Evolutionary conservation across 208 protist species (phyloP).

Genomic region (Acanthamoeba sp.): DNA sequence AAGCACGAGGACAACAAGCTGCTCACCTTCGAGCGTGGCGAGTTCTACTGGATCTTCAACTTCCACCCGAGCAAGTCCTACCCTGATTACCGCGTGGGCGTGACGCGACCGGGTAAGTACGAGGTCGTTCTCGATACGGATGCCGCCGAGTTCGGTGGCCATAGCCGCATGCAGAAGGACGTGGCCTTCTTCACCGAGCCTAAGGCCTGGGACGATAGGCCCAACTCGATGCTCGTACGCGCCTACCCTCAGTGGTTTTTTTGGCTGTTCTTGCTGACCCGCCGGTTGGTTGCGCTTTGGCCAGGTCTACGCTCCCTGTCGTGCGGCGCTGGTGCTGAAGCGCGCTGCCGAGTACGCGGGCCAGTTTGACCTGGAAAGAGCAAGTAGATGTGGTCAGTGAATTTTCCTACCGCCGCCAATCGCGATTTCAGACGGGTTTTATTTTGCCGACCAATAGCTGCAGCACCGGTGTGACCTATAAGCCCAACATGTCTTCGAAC

Average conservation of each 20-base stretch:
- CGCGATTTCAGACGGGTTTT: no score
- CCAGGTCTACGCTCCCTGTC: conserved; percentile 48
- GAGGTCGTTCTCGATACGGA: conserved; percentile 88
- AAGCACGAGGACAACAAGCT: conserved; percentile 90
- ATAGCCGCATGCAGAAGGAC: conserved; percentile 73
- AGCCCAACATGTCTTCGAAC: no score
- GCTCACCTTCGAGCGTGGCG: conserved; percentile 86
- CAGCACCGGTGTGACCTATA: no score
- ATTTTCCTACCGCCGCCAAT: no score
- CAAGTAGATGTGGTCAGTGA: no score
- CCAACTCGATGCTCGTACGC: conserved; percentile 78
- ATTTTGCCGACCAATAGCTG: no score
- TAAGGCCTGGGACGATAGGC: conserved; percentile 74
- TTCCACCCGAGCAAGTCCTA: conserved; percentile 90
- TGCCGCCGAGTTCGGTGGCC: conserved; percentile 87
- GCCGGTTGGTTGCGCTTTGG: not conserved
- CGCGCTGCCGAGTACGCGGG: not conserved
- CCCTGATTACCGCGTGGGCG: conserved; percentile 87
- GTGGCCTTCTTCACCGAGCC: conserved; percentile 79
- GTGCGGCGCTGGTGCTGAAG: conserved; percentile 21
- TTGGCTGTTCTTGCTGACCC: not conserved
- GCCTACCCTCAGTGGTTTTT: not conserved
- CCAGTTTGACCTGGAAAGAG: no score
- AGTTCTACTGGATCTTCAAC: conserved; percentile 92
- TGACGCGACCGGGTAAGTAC: conserved; percentile 77